Evolutionary conservation across 2,329 filamentous ascomycete genomes (phyloP), one percentile per base, ranked within the genome.

Genomic region (Mycocentrospora acerina): DNA sequence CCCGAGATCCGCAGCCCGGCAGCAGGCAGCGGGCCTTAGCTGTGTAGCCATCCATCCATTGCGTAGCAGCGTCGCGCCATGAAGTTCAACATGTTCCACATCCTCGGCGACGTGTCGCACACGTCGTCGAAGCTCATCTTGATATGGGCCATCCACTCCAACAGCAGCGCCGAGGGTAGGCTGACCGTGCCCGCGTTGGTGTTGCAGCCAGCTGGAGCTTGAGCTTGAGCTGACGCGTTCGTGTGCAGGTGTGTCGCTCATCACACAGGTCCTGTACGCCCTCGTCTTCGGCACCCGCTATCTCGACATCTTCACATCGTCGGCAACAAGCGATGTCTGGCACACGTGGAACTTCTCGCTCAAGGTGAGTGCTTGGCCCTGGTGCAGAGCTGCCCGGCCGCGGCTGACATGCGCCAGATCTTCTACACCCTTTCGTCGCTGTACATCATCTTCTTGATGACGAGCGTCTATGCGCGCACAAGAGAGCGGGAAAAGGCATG

Each of bases 401-500:
- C n/a, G 35, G 31, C 56, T 59, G 40, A 55, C 40, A 11, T 12
- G 12, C 30, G n/a, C 15, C 37, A 63, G 75, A 77, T 93, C 46
- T 88, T 94, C 70, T 97, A 95, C 70, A 86, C 95, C 44, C 60
- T 80, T 3, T 88, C 86, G 4, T 91, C 87, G 1, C 78, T 90
- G 47, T 96, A 95, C 68, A 93, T 90, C 57, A 80, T 96, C 46
- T 85, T 79, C 40, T 70, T 95, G 48, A 96, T 97, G 90, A 85
- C 89, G 67, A 85, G 83, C 70, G 74, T 90, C 15, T 95, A 82
- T 66, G 86, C 90, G 9, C 81, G 91, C 24, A 95, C 90, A n/a
- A 76, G 90, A 28, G 91, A 97, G 70, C 78, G 83, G 36, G 91
- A 97, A 72, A 81, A 89, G 56, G 87, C 90, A n/a, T 96, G 91